Evolutionary conservation across 148 eudicot genomes (phyloP).

Genomic region (Fagopyrum tataricum): DNA sequence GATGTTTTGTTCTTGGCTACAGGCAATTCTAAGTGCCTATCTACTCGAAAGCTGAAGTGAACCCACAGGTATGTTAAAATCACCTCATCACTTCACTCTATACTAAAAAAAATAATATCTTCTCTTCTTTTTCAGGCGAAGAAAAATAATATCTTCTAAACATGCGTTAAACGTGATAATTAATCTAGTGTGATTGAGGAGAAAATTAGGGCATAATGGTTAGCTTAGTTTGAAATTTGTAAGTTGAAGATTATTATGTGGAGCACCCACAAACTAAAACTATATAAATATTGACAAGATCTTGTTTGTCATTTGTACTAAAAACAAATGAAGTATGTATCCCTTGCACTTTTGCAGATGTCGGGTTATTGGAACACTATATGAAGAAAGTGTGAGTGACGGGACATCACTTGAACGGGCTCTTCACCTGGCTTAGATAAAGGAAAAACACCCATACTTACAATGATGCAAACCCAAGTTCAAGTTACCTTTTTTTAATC

Average conservation of each 20-base stretch:
- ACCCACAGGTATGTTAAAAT: neutral
- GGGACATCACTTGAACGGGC: neutral
- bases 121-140: no score
- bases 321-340: conserved; percentile 1
- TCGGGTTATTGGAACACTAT: conserved; percentile 6
- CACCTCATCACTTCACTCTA: neutral
- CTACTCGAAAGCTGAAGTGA: conserved; percentile 3
- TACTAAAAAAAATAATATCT: conserved; percentile 3
- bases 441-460: neutral
- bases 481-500: neutral
- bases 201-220: no score
- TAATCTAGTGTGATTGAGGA: no score
- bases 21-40: neutral
- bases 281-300: neutral
- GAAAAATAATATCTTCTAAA: no score
- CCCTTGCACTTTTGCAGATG: neutral
- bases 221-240: no score
- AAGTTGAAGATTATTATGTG: no score
- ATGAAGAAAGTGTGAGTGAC: conserved; percentile 6
- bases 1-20: neutral
- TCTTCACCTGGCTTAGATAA: neutral
- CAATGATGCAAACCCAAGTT: neutral
- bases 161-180: no score
- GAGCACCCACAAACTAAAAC: neutral
- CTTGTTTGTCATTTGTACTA: neutral